Percentiles rank a stretch among this genome's conserved stretches.
Conservation (phyloP, 495 filamentous ascomycete genomes). For the Hypoxylon lienhwacheense region DNA sequence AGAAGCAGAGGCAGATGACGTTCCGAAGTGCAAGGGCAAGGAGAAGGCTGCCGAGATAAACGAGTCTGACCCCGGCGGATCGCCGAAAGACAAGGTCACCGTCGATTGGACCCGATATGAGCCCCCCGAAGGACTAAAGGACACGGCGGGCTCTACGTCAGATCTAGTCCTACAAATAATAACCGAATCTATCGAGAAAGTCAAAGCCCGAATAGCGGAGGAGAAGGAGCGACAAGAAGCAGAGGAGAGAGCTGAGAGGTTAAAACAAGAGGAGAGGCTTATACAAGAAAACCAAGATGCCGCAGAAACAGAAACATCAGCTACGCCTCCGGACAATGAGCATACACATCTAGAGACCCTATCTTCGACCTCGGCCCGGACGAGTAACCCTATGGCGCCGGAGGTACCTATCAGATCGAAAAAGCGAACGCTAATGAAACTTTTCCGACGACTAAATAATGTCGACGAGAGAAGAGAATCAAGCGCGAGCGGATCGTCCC, state of each 20-base stretch:
- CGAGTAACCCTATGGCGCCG: neutral
- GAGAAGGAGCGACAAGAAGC: constrained; percentile 25
- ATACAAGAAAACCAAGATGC: constrained; percentile 15
- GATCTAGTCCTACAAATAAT: constrained; percentile 38
- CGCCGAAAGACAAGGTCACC: neutral
- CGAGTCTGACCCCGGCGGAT: neutral
- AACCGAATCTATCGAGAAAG: constrained; percentile 37
- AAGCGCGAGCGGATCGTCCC: constrained; percentile 29
- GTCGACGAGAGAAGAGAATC: constrained; percentile 29
- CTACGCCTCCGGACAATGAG: neutral
- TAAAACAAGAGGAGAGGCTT: constrained; percentile 20
- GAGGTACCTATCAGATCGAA: constrained; percentile 17
- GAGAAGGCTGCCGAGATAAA: constrained; percentile 18
- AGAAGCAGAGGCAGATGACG: neutral
- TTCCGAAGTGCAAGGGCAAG: constrained; percentile 27
- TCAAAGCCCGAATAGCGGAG: constrained; percentile 38
- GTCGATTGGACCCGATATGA: constrained; percentile 43
- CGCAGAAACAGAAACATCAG: neutral
- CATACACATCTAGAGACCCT: neutral
- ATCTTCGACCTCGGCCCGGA: neutral
- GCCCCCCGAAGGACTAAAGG: constrained; percentile 37
- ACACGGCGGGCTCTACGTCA: constrained; percentile 26
- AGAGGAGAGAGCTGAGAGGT: constrained; percentile 13
- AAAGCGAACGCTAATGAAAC: constrained; percentile 18
- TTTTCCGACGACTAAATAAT: constrained; percentile 30